Evolutionary conservation across 108 stramenopile species (phyloP).

Genomic region (Schizochytrium sp.): DNA sequence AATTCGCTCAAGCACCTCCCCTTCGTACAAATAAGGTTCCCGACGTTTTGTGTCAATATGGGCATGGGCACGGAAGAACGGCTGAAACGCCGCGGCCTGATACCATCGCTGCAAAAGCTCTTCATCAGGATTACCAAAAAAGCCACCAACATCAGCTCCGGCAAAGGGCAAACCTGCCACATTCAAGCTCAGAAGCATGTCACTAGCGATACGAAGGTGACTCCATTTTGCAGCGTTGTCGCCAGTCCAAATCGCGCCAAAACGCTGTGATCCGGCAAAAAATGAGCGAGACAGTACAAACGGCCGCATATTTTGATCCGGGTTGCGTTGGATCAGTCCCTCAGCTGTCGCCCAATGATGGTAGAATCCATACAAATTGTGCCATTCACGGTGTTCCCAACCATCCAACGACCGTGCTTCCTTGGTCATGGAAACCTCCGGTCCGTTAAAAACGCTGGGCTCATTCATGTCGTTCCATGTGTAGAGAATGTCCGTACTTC

Average conservation of each 20-base stretch:
- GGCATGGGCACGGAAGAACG: slow-evolving; percentile 99
- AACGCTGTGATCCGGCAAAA: slow-evolving; percentile 94
- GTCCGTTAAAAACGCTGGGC: slow-evolving; percentile 99
- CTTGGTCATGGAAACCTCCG: slow-evolving; percentile 97
- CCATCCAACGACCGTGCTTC: slow-evolving; percentile 86
- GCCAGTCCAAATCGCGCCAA: slow-evolving; percentile 99
- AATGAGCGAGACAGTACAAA: slow-evolving; percentile 96
- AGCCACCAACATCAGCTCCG: slow-evolving; percentile 99
- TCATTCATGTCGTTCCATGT: slow-evolving; percentile 99
- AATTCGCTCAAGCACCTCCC: slow-evolving; percentile 84
- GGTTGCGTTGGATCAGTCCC: slow-evolving; percentile 83
- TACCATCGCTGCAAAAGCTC: slow-evolving; percentile 98
- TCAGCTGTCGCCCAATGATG: slow-evolving; percentile 94
- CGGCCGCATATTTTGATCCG: slow-evolving; percentile 79
- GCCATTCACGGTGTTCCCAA: slow-evolving; percentile 98
- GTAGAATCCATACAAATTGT: slow-evolving; percentile 98
- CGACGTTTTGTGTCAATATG: slow-evolving; percentile 96
- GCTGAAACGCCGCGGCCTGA: slow-evolving; percentile 96
- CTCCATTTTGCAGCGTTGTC: slow-evolving; percentile 96
- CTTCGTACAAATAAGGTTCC: slow-evolving; percentile 98
- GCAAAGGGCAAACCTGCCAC: slow-evolving; percentile 92
- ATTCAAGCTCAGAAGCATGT: slow-evolving; percentile 95
- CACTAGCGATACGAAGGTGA: slow-evolving; percentile 89
- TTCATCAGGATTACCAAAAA: slow-evolving; percentile 94
- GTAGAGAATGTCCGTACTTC: slow-evolving; percentile 89